Conservation (phyloP, 2,329 filamentous ascomycete species). For the Fusarium xylarioides region DNA sequence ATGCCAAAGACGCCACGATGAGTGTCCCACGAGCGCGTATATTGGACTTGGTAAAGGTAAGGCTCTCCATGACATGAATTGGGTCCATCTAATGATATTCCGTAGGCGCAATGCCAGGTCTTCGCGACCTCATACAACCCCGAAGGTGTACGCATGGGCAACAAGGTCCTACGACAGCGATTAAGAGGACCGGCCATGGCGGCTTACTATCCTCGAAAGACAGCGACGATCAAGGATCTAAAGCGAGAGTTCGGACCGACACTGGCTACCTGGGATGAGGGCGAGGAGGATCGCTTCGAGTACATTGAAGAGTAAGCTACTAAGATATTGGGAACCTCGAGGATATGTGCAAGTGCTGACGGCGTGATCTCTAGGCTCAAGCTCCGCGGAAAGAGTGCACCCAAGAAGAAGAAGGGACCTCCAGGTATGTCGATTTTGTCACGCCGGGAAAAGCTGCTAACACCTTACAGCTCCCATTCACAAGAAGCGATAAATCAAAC, state of each 20-base stretch:
- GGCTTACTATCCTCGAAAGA: constrained; percentile 85
- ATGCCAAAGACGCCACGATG: constrained; percentile 58
- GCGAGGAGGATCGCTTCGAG: constrained; percentile 82
- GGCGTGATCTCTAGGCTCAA: constrained; percentile 64
- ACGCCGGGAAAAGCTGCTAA: constrained; percentile 14
- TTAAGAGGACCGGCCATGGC: constrained; percentile 83
- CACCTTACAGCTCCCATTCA: constrained; percentile 39
- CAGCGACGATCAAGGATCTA: constrained; percentile 77
- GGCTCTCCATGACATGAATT: not conserved
- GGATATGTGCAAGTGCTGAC: constrained; percentile 42
- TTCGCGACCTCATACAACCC: constrained; percentile 95
- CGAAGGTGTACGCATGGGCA: constrained; percentile 80
- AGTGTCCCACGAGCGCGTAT: constrained; percentile 69
- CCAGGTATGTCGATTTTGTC: constrained; percentile 45
- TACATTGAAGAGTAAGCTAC: constrained; percentile 70
- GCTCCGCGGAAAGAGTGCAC: constrained; percentile 83
- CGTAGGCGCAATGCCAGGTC: constrained; percentile 86
- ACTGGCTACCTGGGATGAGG: constrained; percentile 75
- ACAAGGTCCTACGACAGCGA: constrained; percentile 90
- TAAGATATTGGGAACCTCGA: not conserved
- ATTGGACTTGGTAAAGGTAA: constrained; percentile 82
- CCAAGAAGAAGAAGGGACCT: constrained; percentile 82
- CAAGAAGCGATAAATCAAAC: constrained; percentile 44
- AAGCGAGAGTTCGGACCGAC: constrained; percentile 73
- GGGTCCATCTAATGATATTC: constrained; percentile 33